phyloP scores from a whole-genome alignment of 768 basidiomycete species.

The Psilocybe cubensis region DNA sequence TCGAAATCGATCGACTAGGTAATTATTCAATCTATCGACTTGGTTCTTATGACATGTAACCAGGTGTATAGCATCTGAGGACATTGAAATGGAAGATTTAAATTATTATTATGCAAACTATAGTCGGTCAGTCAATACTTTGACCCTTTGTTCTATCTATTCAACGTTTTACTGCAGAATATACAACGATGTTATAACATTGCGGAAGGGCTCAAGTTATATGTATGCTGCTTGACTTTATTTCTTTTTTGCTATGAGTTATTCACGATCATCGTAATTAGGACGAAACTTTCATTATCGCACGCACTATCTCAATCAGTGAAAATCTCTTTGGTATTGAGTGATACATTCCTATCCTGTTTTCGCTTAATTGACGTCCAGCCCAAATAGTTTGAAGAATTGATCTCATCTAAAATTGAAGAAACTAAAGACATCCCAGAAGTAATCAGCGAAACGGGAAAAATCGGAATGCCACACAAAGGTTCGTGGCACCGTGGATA shows the following conservation, averaged over 20 bases:
- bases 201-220: conserved; percentile 92
- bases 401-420: conserved; percentile 92
- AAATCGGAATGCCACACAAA: conserved; percentile 89
- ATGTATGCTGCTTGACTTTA: conserved; percentile 63
- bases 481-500: conserved; percentile 39
- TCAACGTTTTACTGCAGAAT: conserved; percentile 54
- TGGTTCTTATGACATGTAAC: conserved; percentile 9
- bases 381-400: conserved; percentile 78
- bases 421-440: conserved; percentile 97
- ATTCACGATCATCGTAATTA: conserved; percentile 32
- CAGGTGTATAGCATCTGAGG: conserved; percentile 67
- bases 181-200: conserved; percentile 96
- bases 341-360: neutral
- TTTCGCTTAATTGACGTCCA: conserved; percentile 3
- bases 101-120: conserved; percentile 98
- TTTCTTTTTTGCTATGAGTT: conserved; percentile 5
- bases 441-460: conserved; percentile 90
- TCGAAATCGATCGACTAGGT: conserved; percentile 89
- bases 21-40: conserved; percentile 3
- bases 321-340: conserved; percentile 87
- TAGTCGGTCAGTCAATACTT: conserved; percentile 65
- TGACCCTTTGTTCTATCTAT: neutral
- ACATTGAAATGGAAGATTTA: conserved; percentile 94
- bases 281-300: conserved; percentile 95
- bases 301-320: conserved; percentile 96